Base-by-base conservation (phyloP, 768 basidiomycete genomes). In the Cystoderma amianthinum region DNA sequence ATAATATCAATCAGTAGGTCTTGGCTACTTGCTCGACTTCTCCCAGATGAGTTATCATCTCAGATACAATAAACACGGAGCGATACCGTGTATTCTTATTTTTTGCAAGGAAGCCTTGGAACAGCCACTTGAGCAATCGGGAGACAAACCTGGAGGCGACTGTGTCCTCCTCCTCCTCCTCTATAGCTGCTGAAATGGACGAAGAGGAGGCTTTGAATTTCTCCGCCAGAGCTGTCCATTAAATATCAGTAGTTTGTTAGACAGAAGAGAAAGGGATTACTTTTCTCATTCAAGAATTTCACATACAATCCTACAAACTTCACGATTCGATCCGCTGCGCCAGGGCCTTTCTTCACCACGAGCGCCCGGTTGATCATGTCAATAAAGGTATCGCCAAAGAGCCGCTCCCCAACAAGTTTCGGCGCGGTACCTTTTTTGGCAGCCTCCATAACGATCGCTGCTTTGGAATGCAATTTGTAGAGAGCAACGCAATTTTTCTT, bases 401-500 rank as follows among this genome's bases (percentile, higher is more conserved):
- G 74, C 46, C 75, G 72, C 59, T 96, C 93, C 2, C 92, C 95
- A 1, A 74, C 69, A 15, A 82, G 69, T 50, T 76, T 83, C 30
- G 65, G 61, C 4, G 43, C 49, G 32, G 48, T 36, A 10, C 74
- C 72, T 44, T 74, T 72, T 40, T 74, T 71, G n/a, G 68, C 59
- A 1, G 67, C 48, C 44, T 81, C 67, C 10, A 69, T 77, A 45
- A 78, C 60, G 12, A 58, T 58, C 5, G 79, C 76, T 9, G 84
- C 81, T 44, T 82, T 74, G 11, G 67, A 48, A 51, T 95, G 91
- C 22, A 95, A 61, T 57, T 95, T 93, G 68, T 88, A 76, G 1
- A 97, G 72, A 0, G 83, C 81, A 33, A 93, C 84, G 40, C 84
- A 75, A 61, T 96, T 96, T 70, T 97, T 97, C 52, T 87, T 85